Conservation (phyloP, 768 basidiomycete genomes). For the Lactifluus hygrophoroides region DNA sequence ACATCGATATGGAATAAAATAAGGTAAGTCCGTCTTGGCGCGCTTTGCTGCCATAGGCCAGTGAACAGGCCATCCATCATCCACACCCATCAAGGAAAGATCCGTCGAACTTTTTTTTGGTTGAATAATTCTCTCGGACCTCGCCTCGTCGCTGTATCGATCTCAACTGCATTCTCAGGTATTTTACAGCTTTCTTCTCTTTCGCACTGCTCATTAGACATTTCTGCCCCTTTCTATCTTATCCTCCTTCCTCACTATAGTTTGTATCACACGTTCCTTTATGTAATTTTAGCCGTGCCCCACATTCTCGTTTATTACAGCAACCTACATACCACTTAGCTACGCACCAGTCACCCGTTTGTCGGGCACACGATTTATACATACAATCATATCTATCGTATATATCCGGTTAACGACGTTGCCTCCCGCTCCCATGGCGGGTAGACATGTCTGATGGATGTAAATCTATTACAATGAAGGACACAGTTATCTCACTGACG, state of each 20-base stretch:
- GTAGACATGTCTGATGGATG: neutral
- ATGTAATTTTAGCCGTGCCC: neutral
- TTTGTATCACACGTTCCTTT: conserved; percentile 1
- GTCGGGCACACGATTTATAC: neutral
- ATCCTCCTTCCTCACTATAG: neutral
- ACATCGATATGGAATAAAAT: conserved; percentile 4
- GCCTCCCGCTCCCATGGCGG: neutral
- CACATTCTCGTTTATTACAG: neutral
- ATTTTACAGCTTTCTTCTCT: neutral
- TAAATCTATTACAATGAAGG: neutral
- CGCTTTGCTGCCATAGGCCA: neutral
- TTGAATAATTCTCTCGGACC: neutral
- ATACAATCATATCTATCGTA: neutral
- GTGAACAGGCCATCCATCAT: neutral
- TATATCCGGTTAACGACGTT: neutral
- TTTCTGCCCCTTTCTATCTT: neutral
- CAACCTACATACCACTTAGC: neutral
- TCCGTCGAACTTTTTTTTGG: neutral
- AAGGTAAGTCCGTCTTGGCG: conserved; percentile 8
- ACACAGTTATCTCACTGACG: too few relatives aligned
- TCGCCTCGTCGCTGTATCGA: neutral
- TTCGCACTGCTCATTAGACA: neutral
- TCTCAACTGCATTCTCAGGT: conserved; percentile 1
- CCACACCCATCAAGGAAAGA: neutral
- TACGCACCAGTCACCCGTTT: neutral